phyloP scores from a whole-genome alignment of 768 basidiomycete species.

The Psilocybe cubensis region DNA sequence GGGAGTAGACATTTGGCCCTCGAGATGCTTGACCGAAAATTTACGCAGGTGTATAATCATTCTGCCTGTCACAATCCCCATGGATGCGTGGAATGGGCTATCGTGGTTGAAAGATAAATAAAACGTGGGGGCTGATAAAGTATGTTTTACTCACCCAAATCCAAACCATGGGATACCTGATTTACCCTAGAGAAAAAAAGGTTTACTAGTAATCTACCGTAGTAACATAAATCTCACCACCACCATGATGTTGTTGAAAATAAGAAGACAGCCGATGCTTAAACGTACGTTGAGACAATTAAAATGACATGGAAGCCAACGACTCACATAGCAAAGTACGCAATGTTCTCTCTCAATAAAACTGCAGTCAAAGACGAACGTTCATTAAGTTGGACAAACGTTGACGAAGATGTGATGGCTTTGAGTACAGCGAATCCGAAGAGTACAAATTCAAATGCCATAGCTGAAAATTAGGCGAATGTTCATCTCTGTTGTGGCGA shows the following conservation, averaged over 20 bases:
- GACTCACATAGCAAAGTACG: constrained; percentile 48
- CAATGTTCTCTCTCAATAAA: constrained; percentile 45
- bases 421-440: constrained; percentile 44
- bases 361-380: constrained; percentile 34
- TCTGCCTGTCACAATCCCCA: constrained; percentile 48
- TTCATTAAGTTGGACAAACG: constrained; percentile 25
- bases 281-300: not conserved
- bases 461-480: constrained; percentile 27
- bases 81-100: constrained; percentile 51
- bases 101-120: not conserved
- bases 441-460: constrained; percentile 43
- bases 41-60: constrained; percentile 50
- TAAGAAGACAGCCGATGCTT: constrained; percentile 40
- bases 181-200: constrained; percentile 31
- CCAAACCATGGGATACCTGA: constrained; percentile 55
- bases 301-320: not conserved
- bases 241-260: constrained; percentile 53
- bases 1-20: constrained; percentile 3
- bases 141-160: constrained; percentile 34
- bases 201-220: not conserved
- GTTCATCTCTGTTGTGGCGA: not conserved
- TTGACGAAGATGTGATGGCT: constrained; percentile 27
- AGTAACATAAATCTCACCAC: constrained; percentile 26
- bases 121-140: not conserved
- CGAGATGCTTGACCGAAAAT: constrained; percentile 25